A percentile compares a stretch with the other conserved stretches of the same genome.
phyloP scores from a whole-genome alignment of 495 filamentous ascomycete species.

The Xylaria acuta region DNA sequence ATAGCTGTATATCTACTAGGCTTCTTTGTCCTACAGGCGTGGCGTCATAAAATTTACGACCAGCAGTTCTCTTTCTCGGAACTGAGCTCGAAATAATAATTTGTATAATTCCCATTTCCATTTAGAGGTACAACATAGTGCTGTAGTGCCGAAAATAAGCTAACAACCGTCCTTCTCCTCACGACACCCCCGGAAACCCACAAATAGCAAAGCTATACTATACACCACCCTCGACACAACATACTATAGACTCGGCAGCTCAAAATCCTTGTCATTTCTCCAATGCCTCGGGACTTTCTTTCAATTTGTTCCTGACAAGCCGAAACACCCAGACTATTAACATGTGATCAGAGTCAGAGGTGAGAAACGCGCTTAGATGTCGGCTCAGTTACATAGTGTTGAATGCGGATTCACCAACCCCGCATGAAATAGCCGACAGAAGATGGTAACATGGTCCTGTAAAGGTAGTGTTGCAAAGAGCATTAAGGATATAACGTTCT shows the following conservation, averaged over 20 bases:
- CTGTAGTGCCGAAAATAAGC: neutral
- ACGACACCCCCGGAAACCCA: neutral
- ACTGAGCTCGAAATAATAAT: neutral
- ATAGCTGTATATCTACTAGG: neutral
- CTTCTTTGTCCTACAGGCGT: neutral
- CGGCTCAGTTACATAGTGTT: neutral
- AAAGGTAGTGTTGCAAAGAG: neutral
- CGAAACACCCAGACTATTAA: neutral
- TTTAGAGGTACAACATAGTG: neutral
- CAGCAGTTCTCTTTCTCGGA: neutral
- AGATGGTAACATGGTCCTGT: neutral
- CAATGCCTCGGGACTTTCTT: slow-evolving; percentile 1
- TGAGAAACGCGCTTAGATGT: neutral
- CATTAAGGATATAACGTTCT: neutral
- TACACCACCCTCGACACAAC: neutral
- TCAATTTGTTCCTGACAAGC: neutral
- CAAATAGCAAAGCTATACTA: neutral
- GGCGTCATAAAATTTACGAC: neutral
- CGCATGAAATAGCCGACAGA: neutral
- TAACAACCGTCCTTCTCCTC: slow-evolving; percentile 10
- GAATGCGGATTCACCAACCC: neutral
- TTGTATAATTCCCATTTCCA: neutral
- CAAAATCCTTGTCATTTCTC: neutral
- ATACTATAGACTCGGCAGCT: neutral
- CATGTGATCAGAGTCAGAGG: slow-evolving; percentile 2